Base-by-base conservation (phyloP, 139 green algal species). In the Pleodorina starrii region DNA sequence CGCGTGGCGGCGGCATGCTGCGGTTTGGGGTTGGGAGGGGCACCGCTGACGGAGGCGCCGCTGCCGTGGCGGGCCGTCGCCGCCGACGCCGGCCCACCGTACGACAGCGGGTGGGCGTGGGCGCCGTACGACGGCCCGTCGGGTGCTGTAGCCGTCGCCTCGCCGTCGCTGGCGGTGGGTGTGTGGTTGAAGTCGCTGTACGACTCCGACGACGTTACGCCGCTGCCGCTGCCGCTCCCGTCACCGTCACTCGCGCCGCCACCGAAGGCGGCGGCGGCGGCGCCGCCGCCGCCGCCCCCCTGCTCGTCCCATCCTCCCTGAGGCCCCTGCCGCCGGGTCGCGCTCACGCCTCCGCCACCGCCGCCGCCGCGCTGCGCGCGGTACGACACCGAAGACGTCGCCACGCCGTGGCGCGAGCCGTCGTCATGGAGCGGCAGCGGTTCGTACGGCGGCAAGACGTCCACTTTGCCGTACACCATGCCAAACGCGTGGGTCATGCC, bases 381-480 rank as follows among this genome's bases (percentile, higher is more conserved):
- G 63, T 73, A 66, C 63, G 63, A 11, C 32, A 23, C 63, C 21
- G 63, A 40, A 2, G 63, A 2, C 63, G 19, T 38, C 48, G 48
- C 48, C 48, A 57, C 48, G 48, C 48, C 48, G 12, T 57, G 48
- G 10, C 11, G 12, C 48, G 12, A 12, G 48, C 12, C 48, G 36
- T 29, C 68, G 32, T 48, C 68, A 11, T 54, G 29, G 40, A 21
- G 72, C 14, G 72, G 38, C 29, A 59, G 38, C 25, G 72, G 72
- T 17, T 80, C 72, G 43, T 59, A 80, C 72, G 1, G 42, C 23
- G 5, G 40, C 40, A 35, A 9, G 35, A 57, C 72, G 72, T 57
- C 29, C 25, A 43, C 19, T 42, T 71, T 85, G 23, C 78, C 78
- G 78, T 85, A 85, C 50, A 85, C 36, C 9, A 85, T 6, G 21